phyloP scores from a whole-genome alignment of 345 rosid species.

The Pistacia atlantica region DNA sequence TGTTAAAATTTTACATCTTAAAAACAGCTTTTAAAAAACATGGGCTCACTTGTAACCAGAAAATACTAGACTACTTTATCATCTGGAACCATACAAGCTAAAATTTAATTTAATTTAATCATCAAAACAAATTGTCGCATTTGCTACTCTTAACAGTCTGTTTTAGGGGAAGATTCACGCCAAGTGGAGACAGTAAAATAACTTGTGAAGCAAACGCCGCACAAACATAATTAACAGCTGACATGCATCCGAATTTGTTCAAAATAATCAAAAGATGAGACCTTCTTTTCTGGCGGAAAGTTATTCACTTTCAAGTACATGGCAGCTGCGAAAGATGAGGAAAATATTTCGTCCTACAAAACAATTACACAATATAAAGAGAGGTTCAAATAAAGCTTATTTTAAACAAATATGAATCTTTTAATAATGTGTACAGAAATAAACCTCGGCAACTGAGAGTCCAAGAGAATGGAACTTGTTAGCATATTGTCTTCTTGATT shows the following conservation, averaged over 20 bases:
- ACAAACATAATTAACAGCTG: neutral
- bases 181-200: neutral
- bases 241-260: neutral
- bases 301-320: slow-evolving; percentile 81
- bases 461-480: slow-evolving; percentile 74
- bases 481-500: slow-evolving; percentile 75
- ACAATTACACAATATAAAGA: neutral
- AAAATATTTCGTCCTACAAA: slow-evolving; percentile 82
- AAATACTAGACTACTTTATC: too few relatives aligned
- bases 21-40: neutral
- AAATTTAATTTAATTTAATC: neutral
- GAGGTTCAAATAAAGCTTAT: neutral
- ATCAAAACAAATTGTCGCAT: neutral
- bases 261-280: slow-evolving; percentile 11
- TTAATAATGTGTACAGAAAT: neutral
- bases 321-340: slow-evolving; percentile 91
- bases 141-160: neutral
- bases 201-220: neutral
- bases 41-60: neutral
- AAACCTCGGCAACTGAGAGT: slow-evolving; percentile 73
- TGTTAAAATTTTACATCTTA: neutral
- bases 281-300: slow-evolving; percentile 82
- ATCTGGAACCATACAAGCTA: neutral
- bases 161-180: neutral
- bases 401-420: neutral